Evolutionary conservation across 2,329 filamentous ascomycete species (phyloP), one percentile per base, ranked within the genome.

Genomic region (Penicillium sp.): DNA sequence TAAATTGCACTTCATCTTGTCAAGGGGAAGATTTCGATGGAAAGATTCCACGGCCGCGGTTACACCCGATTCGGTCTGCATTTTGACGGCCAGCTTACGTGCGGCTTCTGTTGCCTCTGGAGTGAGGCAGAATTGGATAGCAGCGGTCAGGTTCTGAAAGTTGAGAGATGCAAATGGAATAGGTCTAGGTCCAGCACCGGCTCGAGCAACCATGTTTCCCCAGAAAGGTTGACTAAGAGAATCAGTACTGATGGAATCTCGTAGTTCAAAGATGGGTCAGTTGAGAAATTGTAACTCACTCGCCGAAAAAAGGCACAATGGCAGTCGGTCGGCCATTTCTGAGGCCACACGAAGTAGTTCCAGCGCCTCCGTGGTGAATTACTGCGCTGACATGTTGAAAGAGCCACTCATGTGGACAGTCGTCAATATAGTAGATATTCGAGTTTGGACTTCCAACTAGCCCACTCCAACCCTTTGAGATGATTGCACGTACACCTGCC

Each of bases 321-420:
- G 79, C 68, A 0, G 83, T 86, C 0, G 83, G 83, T 19, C 75
- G 71, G 0, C 79, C 83, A 47, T 81, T 76, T 3, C 74, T 68
- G 5, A 86, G 75, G 1, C 83, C 83, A 38, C 78, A 80, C 1
- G 84, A 82, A 3, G 83, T 85, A 0, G 83, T 86, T 4, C 84
- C 83, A 15, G 83, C 83, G 8, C 83, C 84, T 21, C 83, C 83
- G 52, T 86, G 83, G 58, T 86, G 83, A 0, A 86, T 77, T 0
- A 86, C 83, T 15, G 77, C 78, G 0, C 80, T 76, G 1, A 86
- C 82, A 17, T 78, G 75, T 58, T 82, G 77, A 61, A 86, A 86
- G 0, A 86, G 73, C 83, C 83, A 86, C 57, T 85, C 81, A 53
- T 85, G 82, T 1, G 83, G 83, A 53, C 78, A 81, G 59, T 86